These are phyloP conservation scores for Moelleriella libera DNA, from an alignment of 2,329 filamentous ascomycete species.

Conservation along the genomic window DNA sequence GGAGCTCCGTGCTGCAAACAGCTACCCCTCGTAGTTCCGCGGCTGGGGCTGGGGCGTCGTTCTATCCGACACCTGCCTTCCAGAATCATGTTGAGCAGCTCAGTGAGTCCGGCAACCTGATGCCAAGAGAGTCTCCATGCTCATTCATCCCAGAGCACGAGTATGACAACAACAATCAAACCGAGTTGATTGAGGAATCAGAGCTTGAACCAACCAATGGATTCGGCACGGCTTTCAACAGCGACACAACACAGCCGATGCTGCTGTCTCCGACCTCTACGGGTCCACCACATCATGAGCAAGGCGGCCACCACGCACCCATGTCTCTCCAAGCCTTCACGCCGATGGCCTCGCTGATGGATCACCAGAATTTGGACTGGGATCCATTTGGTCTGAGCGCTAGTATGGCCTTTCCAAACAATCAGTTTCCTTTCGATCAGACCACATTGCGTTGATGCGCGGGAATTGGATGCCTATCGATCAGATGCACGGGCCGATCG, in stretches of 20 bases:
- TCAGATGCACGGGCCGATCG: background rate
- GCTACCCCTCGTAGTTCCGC: slow-evolving; percentile 21
- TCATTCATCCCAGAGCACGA: slow-evolving; percentile 74
- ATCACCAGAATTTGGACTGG: slow-evolving; percentile 80
- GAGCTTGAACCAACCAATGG: slow-evolving; percentile 57
- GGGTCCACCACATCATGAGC: slow-evolving; percentile 23
- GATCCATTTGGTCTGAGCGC: slow-evolving; percentile 88
- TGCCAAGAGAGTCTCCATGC: slow-evolving; percentile 46
- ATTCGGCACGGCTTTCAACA: slow-evolving; percentile 44
- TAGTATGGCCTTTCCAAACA: slow-evolving; percentile 87
- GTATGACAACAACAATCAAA: slow-evolving; percentile 65
- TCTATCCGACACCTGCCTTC: slow-evolving; percentile 71
- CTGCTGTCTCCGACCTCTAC: slow-evolving; percentile 25
- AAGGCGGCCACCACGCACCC: slow-evolving; percentile 17
- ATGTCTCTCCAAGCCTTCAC: slow-evolving; percentile 35
- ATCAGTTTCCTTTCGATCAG: slow-evolving; percentile 62
- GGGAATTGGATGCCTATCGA: background rate
- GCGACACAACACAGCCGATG: slow-evolving; percentile 25
- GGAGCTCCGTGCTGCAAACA: slow-evolving; percentile 21
- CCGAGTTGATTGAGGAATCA: slow-evolving; percentile 75
- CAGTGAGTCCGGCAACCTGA: slow-evolving; percentile 51
- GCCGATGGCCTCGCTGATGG: slow-evolving; percentile 48
- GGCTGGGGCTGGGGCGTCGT: slow-evolving; percentile 31
- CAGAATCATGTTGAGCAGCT: slow-evolving; percentile 92
- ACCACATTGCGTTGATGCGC: slow-evolving; percentile 32